These are phyloP conservation scores for Litsea cubeba DNA, from an alignment of 164 flowering plant genomes.

Conservation along the genomic window DNA sequence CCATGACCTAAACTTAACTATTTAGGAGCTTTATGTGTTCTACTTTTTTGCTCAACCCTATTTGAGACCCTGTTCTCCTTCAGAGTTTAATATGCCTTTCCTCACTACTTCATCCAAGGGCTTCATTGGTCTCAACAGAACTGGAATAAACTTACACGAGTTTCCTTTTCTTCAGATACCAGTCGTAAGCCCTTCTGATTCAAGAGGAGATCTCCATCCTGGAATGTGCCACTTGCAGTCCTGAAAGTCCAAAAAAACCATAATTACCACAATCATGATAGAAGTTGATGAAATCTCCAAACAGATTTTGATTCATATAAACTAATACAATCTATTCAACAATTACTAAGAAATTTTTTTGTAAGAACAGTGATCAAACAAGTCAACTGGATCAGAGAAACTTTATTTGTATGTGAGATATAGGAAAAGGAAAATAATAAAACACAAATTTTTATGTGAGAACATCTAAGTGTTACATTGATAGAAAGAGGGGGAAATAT, in stretches of 20 bases:
- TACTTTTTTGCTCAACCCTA: no score
- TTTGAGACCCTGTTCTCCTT: no score
- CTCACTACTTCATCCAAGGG: no score
- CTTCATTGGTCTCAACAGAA: background rate
- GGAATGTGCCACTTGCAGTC: constrained; percentile 98
- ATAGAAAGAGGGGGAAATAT: background rate
- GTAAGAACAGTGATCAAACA: background rate
- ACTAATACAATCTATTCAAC: background rate
- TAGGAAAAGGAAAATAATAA: background rate
- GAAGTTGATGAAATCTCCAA: background rate
- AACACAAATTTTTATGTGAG: background rate
- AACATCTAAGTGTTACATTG: no score
- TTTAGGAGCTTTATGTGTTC: no score
- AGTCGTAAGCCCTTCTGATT: constrained; percentile 86
- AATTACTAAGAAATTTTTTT: background rate
- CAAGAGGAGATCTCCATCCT: constrained; percentile 88
- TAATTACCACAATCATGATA: background rate
- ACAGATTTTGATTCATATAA: background rate
- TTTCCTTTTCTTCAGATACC: constrained; percentile 65
- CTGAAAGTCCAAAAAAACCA: constrained; percentile 27
- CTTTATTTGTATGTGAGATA: background rate
- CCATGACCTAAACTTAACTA: no score
- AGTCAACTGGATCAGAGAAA: background rate
- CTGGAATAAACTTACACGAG: constrained; percentile 40
- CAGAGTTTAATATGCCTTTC: no score